Evolutionary conservation across 305 asterid species (phyloP), one percentile per base, ranked within the genome.

Genomic region (Vinca major): DNA sequence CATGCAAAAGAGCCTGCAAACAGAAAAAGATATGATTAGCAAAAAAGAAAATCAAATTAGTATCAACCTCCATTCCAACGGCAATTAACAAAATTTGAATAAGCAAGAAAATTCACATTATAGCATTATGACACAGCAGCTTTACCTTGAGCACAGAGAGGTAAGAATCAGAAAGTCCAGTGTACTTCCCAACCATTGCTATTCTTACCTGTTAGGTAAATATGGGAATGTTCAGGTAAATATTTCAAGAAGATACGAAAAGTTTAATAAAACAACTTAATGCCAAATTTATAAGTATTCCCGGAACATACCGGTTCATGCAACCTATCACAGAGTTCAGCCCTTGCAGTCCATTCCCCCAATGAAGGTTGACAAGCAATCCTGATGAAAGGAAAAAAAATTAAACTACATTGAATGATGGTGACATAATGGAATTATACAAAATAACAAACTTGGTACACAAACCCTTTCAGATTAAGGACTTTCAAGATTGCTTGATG

Each of bases 1-100:
- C 96, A 80, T 91, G 97, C 86, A 91, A 77, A 80, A 91, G 96
- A 81, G 97, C 97, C 95, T 91, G 88, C 75, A 84, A 80, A 78
- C 44, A 40, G 41, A 47, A 68, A 26, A 62, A 60, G 65, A 33
- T 21, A 36, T 55, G 40, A 54, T 80, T 47, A 77, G 69, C n/a
- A 60, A 49, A 74, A 69, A 36, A 62, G 37, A 43, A n/a, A 41
- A 20, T 43, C 33, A 6, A 17, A 45, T 45, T 6, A 19, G 52
- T 37, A 20, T 45, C 0, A 47, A 3, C 17, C 17, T 57, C 13
- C 43, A 26, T 1, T 26, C 33, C 33, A 26, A 26, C 33, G 33
- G 33, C 33, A 26, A 26, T 26, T 26, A 26, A 26, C 1, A 26
- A 26, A 26, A 26, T 26, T 26, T 26, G 1, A 26, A 26, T 26